Evolutionary conservation across 2,329 filamentous ascomycete genomes (phyloP).

Genomic region (Colletotrichum brevisporum): DNA sequence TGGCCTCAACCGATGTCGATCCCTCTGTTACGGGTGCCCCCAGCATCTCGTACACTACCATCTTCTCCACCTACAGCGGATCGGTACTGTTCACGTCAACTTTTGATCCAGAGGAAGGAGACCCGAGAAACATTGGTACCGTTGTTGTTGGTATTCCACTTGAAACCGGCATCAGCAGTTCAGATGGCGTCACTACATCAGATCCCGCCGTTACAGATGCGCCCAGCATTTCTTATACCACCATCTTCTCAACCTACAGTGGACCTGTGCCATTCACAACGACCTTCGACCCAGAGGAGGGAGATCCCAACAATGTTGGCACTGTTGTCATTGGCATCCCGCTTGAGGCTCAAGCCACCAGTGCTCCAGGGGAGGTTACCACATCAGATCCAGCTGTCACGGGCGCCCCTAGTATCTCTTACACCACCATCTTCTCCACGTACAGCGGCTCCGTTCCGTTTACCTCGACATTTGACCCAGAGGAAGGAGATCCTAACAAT

Average conservation of each 20-base stretch:
- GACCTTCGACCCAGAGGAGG: neutral
- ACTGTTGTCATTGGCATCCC: neutral
- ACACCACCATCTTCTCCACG: neutral
- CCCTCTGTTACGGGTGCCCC: neutral
- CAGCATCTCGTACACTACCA: neutral
- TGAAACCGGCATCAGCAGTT: neutral
- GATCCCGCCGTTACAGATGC: neutral
- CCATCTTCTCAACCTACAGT: neutral
- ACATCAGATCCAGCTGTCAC: neutral
- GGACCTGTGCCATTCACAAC: neutral
- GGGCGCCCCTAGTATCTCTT: neutral
- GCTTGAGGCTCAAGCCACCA: neutral
- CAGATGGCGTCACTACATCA: neutral
- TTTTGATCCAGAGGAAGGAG: neutral
- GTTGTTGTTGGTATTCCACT: conserved; percentile 2
- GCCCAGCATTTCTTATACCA: neutral
- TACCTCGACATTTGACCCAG: neutral
- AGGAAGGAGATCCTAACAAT: neutral
- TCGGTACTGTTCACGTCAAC: neutral
- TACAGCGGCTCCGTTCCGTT: neutral
- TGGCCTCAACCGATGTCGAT: neutral
- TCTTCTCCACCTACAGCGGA: neutral
- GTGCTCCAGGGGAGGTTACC: neutral
- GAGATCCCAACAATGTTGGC: neutral
- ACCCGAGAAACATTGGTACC: neutral